Evolutionary conservation across 441 rosid genomes (phyloP).

Genomic region (Iberis amara): DNA sequence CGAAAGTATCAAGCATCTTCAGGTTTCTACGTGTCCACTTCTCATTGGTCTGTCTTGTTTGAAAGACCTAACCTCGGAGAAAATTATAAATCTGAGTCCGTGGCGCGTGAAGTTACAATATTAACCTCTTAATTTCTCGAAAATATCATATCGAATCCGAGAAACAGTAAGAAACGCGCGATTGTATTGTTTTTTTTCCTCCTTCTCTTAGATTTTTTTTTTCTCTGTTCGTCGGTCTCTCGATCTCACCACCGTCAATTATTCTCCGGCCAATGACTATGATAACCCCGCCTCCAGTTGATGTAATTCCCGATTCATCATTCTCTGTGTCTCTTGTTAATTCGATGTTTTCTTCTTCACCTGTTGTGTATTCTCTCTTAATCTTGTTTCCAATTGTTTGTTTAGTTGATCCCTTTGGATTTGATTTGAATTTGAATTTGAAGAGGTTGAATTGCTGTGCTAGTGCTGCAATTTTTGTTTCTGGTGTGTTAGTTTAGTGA

Average conservation of each 20-base stretch:
- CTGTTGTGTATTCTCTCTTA: constrained; percentile 20
- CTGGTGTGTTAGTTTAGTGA: constrained; percentile 25
- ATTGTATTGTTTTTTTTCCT: constrained; percentile 9
- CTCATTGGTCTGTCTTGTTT: constrained; percentile 28
- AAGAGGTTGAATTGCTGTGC: constrained; percentile 12
- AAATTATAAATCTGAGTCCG: constrained; percentile 28
- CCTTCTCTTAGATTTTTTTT: constrained; percentile 28
- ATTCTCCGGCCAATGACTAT: constrained; percentile 56
- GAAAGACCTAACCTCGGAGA: constrained; percentile 26
- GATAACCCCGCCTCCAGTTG: constrained; percentile 67
- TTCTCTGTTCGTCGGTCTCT: constrained; percentile 29
- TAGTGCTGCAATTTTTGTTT: constrained; percentile 10
- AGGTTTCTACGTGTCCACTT: constrained; percentile 19
- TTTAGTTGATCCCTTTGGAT: constrained; percentile 20
- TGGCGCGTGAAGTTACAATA: constrained; percentile 10
- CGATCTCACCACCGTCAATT: constrained; percentile 30
- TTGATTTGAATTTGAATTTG: constrained; percentile 23
- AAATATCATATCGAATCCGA: constrained; percentile 28
- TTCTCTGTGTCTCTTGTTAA: constrained; percentile 6
- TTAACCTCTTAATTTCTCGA: constrained; percentile 10
- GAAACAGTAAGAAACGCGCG: constrained; percentile 27
- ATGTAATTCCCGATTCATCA: constrained; percentile 39
- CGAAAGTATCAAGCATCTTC: too few species aligned
- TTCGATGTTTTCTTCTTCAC: background rate
- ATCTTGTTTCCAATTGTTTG: constrained; percentile 27